Percentiles rank a stretch among this genome's conserved stretches.
Conservation (phyloP, 139 green algal species). For the Coelastrella sp. region DNA sequence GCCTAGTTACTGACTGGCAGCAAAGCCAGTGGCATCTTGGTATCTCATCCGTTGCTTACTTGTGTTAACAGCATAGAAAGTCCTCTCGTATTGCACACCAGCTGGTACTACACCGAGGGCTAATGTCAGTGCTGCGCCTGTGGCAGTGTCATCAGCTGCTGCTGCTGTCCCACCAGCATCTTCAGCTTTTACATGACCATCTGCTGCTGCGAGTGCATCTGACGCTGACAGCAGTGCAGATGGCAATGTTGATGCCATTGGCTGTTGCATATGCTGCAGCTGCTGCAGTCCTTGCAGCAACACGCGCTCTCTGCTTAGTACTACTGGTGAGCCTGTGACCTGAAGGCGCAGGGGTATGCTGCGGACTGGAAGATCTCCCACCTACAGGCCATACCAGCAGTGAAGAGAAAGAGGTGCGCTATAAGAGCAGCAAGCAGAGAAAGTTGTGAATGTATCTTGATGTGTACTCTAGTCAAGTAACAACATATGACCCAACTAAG, state of each 20-base stretch:
- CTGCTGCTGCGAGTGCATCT: neutral
- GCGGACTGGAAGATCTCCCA: slow-evolving; percentile 4
- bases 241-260: neutral
- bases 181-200: neutral
- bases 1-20: too few species aligned
- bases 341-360: neutral
- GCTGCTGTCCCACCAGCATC: neutral
- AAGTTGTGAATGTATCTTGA: too few species aligned
- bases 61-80: neutral
- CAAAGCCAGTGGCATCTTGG: neutral
- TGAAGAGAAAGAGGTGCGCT: too few species aligned
- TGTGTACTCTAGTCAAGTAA: too few species aligned
- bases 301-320: slow-evolving; percentile 9
- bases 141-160: too few species aligned
- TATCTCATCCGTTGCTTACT: neutral
- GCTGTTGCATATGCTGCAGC: neutral
- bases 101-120: too few species aligned
- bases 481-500: too few species aligned
- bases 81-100: too few species aligned
- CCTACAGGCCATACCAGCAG: neutral
- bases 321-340: slow-evolving; percentile 8
- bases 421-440: too few species aligned
- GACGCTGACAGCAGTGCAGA: neutral
- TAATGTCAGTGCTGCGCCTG: too few species aligned
- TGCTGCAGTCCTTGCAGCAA: slow-evolving; percentile 13